Conservation (phyloP, 225 moss, liverwort and hornwort species). For the Asterella californica region DNA sequence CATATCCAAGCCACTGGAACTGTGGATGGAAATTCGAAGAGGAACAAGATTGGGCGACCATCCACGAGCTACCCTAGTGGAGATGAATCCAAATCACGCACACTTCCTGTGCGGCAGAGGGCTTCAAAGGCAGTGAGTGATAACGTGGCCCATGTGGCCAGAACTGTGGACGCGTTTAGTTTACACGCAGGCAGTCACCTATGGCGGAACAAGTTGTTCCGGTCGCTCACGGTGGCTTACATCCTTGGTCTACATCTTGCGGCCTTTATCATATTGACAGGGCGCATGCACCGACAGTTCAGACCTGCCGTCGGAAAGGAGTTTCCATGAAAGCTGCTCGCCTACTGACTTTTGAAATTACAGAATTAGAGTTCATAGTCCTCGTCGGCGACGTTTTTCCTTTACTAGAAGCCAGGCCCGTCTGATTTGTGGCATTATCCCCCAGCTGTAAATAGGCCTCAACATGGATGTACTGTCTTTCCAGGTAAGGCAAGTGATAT, state of each 20-base stretch:
- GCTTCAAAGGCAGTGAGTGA: conserved; percentile 62
- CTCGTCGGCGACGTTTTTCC: background rate
- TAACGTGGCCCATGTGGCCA: conserved; percentile 70
- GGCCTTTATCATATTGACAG: conserved; percentile 60
- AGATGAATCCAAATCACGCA: conserved; percentile 52
- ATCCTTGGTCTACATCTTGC: conserved; percentile 68
- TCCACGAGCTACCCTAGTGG: conserved; percentile 52
- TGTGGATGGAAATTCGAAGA: conserved; percentile 64
- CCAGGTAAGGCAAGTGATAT: background rate
- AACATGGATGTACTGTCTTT: background rate
- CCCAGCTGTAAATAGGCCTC: background rate
- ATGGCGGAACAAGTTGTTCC: conserved; percentile 68
- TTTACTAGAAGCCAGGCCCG: background rate
- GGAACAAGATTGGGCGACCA: conserved; percentile 70
- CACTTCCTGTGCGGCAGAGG: conserved; percentile 61
- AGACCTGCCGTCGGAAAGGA: conserved; percentile 8
- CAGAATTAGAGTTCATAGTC: background rate
- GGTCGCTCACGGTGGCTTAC: conserved; percentile 68
- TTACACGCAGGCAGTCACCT: conserved; percentile 69
- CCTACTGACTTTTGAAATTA: background rate
- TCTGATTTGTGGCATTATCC: background rate
- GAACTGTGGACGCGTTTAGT: conserved; percentile 74
- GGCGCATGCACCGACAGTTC: conserved; percentile 29
- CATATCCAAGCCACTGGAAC: conserved; percentile 48
- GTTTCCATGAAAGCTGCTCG: conserved; percentile 10